Evolutionary conservation across 164 flowering plant genomes (phyloP).

Genomic region (Piper betle): DNA sequence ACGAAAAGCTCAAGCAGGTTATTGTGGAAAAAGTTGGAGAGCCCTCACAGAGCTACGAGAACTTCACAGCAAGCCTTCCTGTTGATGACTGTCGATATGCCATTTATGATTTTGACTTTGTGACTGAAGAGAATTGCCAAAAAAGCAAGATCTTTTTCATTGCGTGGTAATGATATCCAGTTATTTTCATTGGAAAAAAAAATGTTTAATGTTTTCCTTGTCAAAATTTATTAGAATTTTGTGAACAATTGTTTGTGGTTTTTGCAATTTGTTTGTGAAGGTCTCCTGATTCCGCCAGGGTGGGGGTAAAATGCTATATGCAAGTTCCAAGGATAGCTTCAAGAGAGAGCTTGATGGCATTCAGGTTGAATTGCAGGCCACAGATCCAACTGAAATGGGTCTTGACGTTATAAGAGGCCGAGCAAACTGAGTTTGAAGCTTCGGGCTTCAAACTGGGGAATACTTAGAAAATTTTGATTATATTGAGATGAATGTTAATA

Average conservation of each 20-base stretch:
- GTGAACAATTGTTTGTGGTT: too few relatives aligned
- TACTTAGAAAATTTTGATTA: too few relatives aligned
- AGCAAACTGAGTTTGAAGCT: constrained; percentile 9
- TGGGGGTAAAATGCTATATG: constrained; percentile 40
- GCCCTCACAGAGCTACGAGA: constrained; percentile 40
- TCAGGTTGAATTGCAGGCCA: constrained; percentile 32
- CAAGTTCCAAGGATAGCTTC: constrained; percentile 32
- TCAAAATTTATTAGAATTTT: too few relatives aligned
- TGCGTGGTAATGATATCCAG: too few relatives aligned
- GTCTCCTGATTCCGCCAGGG: constrained; percentile 38
- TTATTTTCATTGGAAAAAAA: too few relatives aligned
- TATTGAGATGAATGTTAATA: too few relatives aligned
- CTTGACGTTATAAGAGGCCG: constrained; percentile 30
- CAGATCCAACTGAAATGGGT: constrained; percentile 32
- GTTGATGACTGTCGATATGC: too few relatives aligned
- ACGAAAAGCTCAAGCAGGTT: constrained; percentile 59
- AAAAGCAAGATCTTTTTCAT: too few relatives aligned
- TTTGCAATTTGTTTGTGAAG: constrained; percentile 9
- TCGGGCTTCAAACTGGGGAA: too few relatives aligned
- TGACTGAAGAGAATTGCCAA: too few relatives aligned
- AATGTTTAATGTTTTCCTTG: too few relatives aligned
- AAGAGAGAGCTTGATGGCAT: constrained; percentile 32
- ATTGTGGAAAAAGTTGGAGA: constrained; percentile 56
- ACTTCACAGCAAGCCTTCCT: constrained; percentile 19
- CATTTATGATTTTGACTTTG: too few relatives aligned